Conservation (phyloP, 2,329 filamentous ascomycete genomes). For the Didymella exigua region DNA sequence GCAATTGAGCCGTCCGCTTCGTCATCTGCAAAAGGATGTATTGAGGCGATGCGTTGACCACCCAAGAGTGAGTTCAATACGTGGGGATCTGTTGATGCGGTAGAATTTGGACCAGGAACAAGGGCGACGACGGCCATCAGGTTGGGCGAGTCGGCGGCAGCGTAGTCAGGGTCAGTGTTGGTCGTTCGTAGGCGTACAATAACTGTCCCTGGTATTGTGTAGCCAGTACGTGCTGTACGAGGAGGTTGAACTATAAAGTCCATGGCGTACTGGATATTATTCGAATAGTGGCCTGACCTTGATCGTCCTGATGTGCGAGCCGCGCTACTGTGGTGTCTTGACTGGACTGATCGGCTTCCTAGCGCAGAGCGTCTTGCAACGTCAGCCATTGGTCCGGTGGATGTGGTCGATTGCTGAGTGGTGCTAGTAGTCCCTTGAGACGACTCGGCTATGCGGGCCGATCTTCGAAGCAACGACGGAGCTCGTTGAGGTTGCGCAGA, state of each 20-base stretch:
- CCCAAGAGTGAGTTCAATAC: conserved; percentile 39
- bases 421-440: conserved; percentile 34
- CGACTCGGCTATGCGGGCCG: conserved; percentile 40
- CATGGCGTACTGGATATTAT: conserved; percentile 46
- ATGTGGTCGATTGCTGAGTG: conserved; percentile 19
- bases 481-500: conserved; percentile 25
- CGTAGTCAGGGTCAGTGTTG: conserved; percentile 41
- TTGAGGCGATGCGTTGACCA: conserved; percentile 42
- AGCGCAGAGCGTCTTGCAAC: conserved; percentile 45
- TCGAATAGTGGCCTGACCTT: conserved; percentile 33
- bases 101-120: conserved; percentile 36
- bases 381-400: conserved; percentile 43
- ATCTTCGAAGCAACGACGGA: conserved; percentile 38
- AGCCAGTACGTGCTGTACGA: conserved; percentile 39
- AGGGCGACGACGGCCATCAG: conserved; percentile 43
- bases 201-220: conserved; percentile 39
- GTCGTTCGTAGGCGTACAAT: conserved; percentile 43
- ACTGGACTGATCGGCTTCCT: conserved; percentile 39
- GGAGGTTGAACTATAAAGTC: conserved; percentile 48
- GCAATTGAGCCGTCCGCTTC: conserved; percentile 44
- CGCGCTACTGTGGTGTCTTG: conserved; percentile 35
- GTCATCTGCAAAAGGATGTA: conserved; percentile 46
- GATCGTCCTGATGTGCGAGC: conserved; percentile 30
- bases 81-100: conserved; percentile 34
- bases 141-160: conserved; percentile 41